These are phyloP conservation scores for Aspergillus ochraceus DNA, from an alignment of 2,329 filamentous ascomycete genomes.

Conservation along the genomic window DNA sequence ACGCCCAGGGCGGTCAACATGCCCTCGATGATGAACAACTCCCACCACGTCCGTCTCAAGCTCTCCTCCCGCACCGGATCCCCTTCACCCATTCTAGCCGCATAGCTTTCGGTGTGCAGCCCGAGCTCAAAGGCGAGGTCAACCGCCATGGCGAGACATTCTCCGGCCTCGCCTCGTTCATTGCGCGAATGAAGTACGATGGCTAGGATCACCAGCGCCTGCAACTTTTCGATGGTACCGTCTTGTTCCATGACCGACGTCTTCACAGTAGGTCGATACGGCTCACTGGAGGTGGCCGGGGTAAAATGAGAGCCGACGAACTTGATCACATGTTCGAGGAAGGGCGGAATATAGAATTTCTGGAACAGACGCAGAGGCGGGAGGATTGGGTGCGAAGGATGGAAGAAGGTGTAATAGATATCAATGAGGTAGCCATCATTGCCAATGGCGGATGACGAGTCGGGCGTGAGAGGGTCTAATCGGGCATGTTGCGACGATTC, in stretches of 20 bases:
- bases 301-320: constrained; percentile 59
- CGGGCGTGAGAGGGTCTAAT: constrained; percentile 34
- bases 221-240: constrained; percentile 65
- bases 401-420: constrained; percentile 58
- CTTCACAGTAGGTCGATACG: constrained; percentile 41
- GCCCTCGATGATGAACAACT: constrained; percentile 75
- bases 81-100: constrained; percentile 61
- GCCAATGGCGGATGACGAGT: constrained; percentile 33
- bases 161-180: constrained; percentile 66
- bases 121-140: constrained; percentile 73
- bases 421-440: constrained; percentile 48
- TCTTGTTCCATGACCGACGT: constrained; percentile 32
- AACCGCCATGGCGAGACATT: constrained; percentile 68
- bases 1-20: constrained; percentile 73
- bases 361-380: constrained; percentile 48
- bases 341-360: constrained; percentile 40
- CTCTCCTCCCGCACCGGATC: constrained; percentile 75
- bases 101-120: constrained; percentile 70
- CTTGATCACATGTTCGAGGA: constrained; percentile 56
- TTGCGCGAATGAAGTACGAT: constrained; percentile 77
- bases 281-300: constrained; percentile 44
- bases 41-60: constrained; percentile 91
- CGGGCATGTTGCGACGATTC: constrained; percentile 17
- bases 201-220: constrained; percentile 74
- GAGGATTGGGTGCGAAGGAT: constrained; percentile 57